phyloP scores from a whole-genome alignment of 345 rosid genomes.

The Passiflora organensis region DNA sequence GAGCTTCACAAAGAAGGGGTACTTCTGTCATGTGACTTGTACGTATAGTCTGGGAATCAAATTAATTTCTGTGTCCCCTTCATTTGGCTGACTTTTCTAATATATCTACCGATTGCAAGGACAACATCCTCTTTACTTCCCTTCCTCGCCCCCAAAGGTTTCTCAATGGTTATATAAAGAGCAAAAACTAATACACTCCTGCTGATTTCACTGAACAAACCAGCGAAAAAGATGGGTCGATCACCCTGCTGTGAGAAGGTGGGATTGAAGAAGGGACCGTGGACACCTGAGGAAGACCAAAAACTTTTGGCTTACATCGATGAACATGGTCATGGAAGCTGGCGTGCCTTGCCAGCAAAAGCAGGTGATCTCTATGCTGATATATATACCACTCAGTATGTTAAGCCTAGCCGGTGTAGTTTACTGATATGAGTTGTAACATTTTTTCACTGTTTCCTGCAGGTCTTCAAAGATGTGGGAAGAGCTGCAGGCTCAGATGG shows the following conservation, averaged over 20 bases:
- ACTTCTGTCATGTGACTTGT: conserved; percentile 21
- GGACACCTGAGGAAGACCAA: conserved; percentile 96
- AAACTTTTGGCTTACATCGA: conserved; percentile 85
- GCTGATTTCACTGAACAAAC: conserved; percentile 15
- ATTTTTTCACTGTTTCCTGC: background rate
- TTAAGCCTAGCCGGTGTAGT: background rate
- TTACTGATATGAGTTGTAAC: background rate
- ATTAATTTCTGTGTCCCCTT: conserved; percentile 36
- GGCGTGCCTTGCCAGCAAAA: conserved; percentile 84
- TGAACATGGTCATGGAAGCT: conserved; percentile 93
- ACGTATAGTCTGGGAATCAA: conserved; percentile 16
- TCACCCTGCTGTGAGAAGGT: conserved; percentile 52
- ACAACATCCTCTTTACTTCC: conserved; percentile 12
- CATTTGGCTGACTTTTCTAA: conserved; percentile 41
- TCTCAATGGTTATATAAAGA: conserved; percentile 18
- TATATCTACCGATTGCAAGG: conserved; percentile 26
- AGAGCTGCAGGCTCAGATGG: conserved; percentile 95
- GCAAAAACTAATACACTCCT: conserved; percentile 7
- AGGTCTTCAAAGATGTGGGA: conserved; percentile 93
- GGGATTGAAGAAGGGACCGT: conserved; percentile 93
- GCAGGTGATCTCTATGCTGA: conserved; percentile 52
- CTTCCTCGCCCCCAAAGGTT: conserved; percentile 3
- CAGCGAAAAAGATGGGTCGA: conserved; percentile 10
- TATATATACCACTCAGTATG: background rate
- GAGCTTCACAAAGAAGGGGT: no score